Conservation (phyloP, 208 protist genomes). For the Herpetomonas tarakana region DNA sequence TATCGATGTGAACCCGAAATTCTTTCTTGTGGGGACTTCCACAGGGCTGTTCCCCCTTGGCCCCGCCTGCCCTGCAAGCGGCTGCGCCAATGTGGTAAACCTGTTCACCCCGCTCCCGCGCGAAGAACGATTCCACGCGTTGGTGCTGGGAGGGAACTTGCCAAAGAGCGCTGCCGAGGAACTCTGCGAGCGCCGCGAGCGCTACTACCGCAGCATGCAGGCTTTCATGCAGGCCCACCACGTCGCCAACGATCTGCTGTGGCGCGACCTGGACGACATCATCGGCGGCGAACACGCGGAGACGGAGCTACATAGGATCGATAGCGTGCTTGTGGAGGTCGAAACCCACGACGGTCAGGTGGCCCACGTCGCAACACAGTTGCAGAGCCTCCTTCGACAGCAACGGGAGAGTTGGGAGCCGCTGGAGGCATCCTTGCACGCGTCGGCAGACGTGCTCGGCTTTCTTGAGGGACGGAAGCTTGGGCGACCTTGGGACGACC, state of each 20-base stretch:
- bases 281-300: conserved; percentile 21
- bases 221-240: conserved; percentile 23
- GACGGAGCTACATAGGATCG: conserved; percentile 36
- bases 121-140: background rate
- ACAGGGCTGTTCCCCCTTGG: conserved; percentile 9
- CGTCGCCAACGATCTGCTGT: conserved; percentile 19
- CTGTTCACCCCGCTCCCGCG: conserved; percentile 6
- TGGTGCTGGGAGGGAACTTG: conserved; percentile 10
- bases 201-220: conserved; percentile 30
- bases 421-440: conserved; percentile 37
- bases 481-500: conserved; percentile 43
- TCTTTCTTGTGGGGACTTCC: conserved; percentile 34
- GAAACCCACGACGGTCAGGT: conserved; percentile 53
- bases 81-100: conserved; percentile 21
- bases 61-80: conserved; percentile 1
- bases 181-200: conserved; percentile 23
- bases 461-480: conserved; percentile 66
- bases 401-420: conserved; percentile 49
- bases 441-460: conserved; percentile 19
- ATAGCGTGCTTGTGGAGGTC: conserved; percentile 45
- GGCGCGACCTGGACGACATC: conserved; percentile 42
- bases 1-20: conserved; percentile 27
- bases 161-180: conserved; percentile 18
- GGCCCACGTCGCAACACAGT: conserved; percentile 26
- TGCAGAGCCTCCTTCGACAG: conserved; percentile 38